These are phyloP conservation scores for Stachybotrys chlorohalonatus DNA, from an alignment of 2,329 filamentous ascomycete species.

Conservation along the genomic window DNA sequence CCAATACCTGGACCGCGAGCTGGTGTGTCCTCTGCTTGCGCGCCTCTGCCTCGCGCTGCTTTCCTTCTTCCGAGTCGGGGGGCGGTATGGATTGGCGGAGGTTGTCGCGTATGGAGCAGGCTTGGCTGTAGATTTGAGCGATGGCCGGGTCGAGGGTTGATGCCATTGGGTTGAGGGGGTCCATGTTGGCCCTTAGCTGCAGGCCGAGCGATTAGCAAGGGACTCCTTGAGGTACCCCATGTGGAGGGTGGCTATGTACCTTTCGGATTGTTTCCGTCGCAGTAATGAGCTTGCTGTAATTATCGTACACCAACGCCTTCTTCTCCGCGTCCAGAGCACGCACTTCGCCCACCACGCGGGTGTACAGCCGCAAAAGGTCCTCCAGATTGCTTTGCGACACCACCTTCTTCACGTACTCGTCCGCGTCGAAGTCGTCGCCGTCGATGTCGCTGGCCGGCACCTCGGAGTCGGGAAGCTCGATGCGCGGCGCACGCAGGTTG, in stretches of 20 bases:
- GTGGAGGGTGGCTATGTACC: conserved; percentile 21
- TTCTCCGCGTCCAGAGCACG: conserved; percentile 87
- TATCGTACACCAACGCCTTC: conserved; percentile 96
- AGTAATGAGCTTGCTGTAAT: conserved; percentile 94
- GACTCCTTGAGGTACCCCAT: conserved; percentile 1
- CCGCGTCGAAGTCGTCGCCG: conserved; percentile 59
- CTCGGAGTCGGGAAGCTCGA: conserved; percentile 42
- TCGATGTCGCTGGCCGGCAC: conserved; percentile 66
- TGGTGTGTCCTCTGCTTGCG: conserved; percentile 35
- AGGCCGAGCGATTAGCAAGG: neutral
- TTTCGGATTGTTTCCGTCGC: conserved; percentile 93
- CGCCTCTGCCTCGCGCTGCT: conserved; percentile 21
- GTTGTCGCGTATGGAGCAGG: conserved; percentile 43
- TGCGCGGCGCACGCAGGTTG: conserved; percentile 51
- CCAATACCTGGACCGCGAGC: conserved; percentile 54
- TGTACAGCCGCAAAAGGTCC: conserved; percentile 62
- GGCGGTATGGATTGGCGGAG: conserved; percentile 38
- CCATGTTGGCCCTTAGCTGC: conserved; percentile 72
- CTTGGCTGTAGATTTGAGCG: conserved; percentile 60
- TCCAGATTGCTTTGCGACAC: conserved; percentile 56
- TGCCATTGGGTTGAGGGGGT: conserved; percentile 65
- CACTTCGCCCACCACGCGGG: conserved; percentile 69
- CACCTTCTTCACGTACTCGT: conserved; percentile 55
- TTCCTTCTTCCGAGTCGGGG: conserved; percentile 31
- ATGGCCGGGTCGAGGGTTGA: conserved; percentile 67